Evolutionary conservation across 2,329 filamentous ascomycete species (phyloP).

Genomic region (Seiridium cupressi): DNA sequence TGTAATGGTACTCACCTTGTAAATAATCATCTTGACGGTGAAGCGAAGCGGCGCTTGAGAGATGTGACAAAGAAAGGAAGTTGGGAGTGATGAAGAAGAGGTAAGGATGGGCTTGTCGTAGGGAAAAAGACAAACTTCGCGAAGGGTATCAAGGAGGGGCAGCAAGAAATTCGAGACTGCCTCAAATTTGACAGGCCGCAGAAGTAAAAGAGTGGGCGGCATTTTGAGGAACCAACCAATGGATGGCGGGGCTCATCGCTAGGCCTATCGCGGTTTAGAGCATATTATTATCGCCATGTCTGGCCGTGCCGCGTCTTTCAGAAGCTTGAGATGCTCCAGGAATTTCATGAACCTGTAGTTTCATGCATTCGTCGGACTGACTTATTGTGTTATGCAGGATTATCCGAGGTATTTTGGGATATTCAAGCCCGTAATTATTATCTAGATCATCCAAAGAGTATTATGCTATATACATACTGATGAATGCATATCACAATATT

Average conservation of each 20-base stretch:
- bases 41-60: conserved; percentile 6
- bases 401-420: no score
- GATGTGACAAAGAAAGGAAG: not conserved
- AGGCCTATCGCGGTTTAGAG: not conserved
- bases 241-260: not conserved
- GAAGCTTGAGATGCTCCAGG: not conserved
- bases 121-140: not conserved
- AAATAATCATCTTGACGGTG: conserved; percentile 69
- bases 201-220: not conserved
- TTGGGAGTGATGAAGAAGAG: not conserved
- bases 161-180: conserved; percentile 6
- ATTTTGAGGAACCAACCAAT: not conserved
- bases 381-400: no score
- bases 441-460: no score
- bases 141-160: conserved; percentile 6
- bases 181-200: conserved; percentile 7
- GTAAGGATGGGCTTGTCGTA: not conserved
- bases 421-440: no score
- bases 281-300: not conserved
- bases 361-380: no score
- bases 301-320: not conserved
- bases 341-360: no score
- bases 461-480: no score
- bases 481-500: no score
- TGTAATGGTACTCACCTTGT: conserved; percentile 52